Percentiles rank a stretch among this genome's conserved stretches.
Evolutionary conservation across 2,329 filamentous ascomycete genomes (phyloP).

Genomic region (Colletotrichum tropicale): DNA sequence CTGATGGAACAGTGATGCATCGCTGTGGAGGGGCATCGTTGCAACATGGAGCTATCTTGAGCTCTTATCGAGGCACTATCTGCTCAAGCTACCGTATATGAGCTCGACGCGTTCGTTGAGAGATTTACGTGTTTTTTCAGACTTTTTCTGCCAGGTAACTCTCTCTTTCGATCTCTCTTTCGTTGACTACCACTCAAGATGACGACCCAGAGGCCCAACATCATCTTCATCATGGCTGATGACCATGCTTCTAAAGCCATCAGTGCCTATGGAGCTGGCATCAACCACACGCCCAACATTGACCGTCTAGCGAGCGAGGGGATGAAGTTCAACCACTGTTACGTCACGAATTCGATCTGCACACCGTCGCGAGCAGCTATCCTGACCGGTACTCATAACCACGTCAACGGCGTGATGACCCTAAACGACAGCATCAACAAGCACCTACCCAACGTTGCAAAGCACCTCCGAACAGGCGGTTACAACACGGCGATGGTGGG

Average conservation of each 20-base stretch:
- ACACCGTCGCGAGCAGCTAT: conserved; percentile 56
- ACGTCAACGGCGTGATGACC: conserved; percentile 57
- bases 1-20: background rate
- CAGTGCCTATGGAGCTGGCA: conserved; percentile 51
- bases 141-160: background rate
- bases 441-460: conserved; percentile 54
- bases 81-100: background rate
- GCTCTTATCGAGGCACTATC: background rate
- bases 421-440: conserved; percentile 55
- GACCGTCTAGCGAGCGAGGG: conserved; percentile 54
- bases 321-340: conserved; percentile 57
- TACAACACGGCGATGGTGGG: conserved; percentile 59
- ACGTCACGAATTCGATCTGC: conserved; percentile 59
- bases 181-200: background rate
- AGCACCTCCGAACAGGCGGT: conserved; percentile 47
- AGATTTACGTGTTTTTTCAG: background rate
- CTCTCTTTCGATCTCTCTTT: background rate
- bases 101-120: background rate
- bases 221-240: conserved; percentile 58
- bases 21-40: background rate
- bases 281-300: conserved; percentile 56
- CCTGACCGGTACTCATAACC: conserved; percentile 54
- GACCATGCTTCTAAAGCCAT: conserved; percentile 58
- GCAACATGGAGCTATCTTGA: background rate
- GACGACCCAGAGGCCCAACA: conserved; percentile 29